Percentiles rank a stretch among this genome's conserved stretches.
Conservation (phyloP, 139 green algal species). For the Trebouxia sp. region DNA sequence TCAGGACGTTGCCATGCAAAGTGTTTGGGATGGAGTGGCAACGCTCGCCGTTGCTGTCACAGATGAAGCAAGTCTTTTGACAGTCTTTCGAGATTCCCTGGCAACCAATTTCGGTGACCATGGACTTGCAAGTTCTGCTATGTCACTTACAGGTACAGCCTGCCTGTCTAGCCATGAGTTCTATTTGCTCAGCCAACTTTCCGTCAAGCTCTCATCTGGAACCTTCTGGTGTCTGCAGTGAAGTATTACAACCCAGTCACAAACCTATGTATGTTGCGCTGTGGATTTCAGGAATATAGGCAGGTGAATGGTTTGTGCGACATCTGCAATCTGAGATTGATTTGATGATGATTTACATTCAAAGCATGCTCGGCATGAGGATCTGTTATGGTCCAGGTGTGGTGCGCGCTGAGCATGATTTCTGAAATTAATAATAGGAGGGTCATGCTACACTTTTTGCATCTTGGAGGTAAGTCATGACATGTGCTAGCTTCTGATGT, state of each 20-base stretch:
- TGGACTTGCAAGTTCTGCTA: neutral
- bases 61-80: neutral
- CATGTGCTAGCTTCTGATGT: neutral
- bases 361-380: no score
- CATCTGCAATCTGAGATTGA: no score
- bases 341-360: no score
- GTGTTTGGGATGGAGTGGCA: no score
- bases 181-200: no score
- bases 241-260: slow-evolving; percentile 55
- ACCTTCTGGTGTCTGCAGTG: slow-evolving; percentile 35
- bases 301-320: slow-evolving; percentile 37
- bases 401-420: slow-evolving; percentile 42
- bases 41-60: neutral
- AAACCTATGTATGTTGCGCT: slow-evolving; percentile 40
- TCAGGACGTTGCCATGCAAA: no score
- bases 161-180: no score
- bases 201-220: no score
- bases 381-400: slow-evolving; percentile 36
- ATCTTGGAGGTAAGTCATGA: neutral
- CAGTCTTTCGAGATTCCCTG: neutral
- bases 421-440: slow-evolving; percentile 34
- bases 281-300: slow-evolving; percentile 45
- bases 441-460: neutral
- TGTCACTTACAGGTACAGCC: slow-evolving; percentile 2
- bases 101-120: neutral